These are phyloP conservation scores for Arthrocladium fulminans DNA, from an alignment of 2,329 filamentous ascomycete species.

Conservation along the genomic window DNA sequence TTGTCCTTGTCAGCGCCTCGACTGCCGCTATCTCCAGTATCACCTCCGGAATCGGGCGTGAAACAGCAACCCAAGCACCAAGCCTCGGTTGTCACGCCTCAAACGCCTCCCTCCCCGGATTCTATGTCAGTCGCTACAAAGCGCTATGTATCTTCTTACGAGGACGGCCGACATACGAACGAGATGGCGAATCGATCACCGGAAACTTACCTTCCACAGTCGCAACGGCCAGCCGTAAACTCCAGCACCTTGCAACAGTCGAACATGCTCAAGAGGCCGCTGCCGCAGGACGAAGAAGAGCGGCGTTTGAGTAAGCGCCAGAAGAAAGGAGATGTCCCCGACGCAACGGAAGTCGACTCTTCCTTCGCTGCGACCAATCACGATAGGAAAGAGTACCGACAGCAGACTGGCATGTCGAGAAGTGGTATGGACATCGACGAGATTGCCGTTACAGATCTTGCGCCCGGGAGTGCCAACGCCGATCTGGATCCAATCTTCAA, in stretches of 20 bases:
- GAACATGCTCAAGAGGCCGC: slow-evolving; percentile 25
- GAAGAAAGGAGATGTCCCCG: slow-evolving; percentile 12
- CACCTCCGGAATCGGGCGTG: slow-evolving; percentile 31
- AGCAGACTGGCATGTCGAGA: background rate
- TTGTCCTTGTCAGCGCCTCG: slow-evolving; percentile 11
- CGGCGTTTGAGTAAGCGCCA: slow-evolving; percentile 21
- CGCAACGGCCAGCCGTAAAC: background rate
- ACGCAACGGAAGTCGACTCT: slow-evolving; percentile 18
- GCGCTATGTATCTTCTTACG: slow-evolving; percentile 40
- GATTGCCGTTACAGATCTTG: background rate
- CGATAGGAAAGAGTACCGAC: slow-evolving; percentile 18
- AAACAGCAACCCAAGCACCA: slow-evolving; percentile 25
- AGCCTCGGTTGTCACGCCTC: slow-evolving; percentile 11
- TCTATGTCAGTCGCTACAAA: slow-evolving; percentile 44
- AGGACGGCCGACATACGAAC: slow-evolving; percentile 31
- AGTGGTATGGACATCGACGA: background rate
- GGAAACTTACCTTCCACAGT: slow-evolving; percentile 33
- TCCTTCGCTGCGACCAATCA: slow-evolving; percentile 17
- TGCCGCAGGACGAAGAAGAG: slow-evolving; percentile 28
- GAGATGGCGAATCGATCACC: slow-evolving; percentile 30
- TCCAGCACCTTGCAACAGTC: background rate
- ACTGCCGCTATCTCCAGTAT: slow-evolving; percentile 35
- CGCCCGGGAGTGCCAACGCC: slow-evolving; percentile 16
- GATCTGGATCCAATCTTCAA: slow-evolving; percentile 37
- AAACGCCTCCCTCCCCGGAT: slow-evolving; percentile 31